A percentile compares a stretch with the other conserved stretches of the same genome.
Conservation (phyloP, 495 filamentous ascomycete genomes). For the Penicillium argentinense region DNA sequence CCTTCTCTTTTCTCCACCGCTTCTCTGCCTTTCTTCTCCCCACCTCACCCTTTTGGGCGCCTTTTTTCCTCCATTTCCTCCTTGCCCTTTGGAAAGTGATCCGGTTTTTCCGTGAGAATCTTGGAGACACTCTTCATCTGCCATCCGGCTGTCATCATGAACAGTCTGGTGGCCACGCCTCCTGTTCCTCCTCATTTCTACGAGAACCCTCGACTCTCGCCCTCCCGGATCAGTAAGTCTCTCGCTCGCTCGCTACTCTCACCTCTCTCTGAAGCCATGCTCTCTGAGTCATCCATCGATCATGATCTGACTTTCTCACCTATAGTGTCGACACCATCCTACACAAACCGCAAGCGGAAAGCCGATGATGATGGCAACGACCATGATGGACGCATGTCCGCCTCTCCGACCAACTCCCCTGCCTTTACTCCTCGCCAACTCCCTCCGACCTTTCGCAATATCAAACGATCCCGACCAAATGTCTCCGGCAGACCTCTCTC, state of each 20-base stretch:
- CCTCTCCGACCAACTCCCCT: slow-evolving; percentile 80
- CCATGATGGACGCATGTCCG: slow-evolving; percentile 78
- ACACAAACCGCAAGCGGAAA: slow-evolving; percentile 76
- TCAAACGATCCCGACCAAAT: slow-evolving; percentile 66
- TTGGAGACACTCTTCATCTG: slow-evolving; percentile 14
- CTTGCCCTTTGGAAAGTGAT: too few species aligned
- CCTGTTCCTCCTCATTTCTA: slow-evolving; percentile 77
- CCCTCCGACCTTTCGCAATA: slow-evolving; percentile 58
- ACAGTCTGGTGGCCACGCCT: slow-evolving; percentile 61
- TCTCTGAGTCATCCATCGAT: too few species aligned
- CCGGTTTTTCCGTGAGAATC: slow-evolving; percentile 18
- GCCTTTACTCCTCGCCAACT: slow-evolving; percentile 64
- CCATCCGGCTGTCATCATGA: slow-evolving; percentile 56
- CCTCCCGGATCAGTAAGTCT: slow-evolving; percentile 64
- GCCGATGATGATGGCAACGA: slow-evolving; percentile 73
- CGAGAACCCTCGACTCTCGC: slow-evolving; percentile 67
- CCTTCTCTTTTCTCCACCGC: slow-evolving; percentile 38
- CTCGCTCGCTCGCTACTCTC: slow-evolving; percentile 7
- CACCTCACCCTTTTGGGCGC: slow-evolving; percentile 36
- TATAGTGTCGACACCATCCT: slow-evolving; percentile 55
- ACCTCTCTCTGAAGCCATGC: background rate
- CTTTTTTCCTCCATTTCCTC: slow-evolving; percentile 29
- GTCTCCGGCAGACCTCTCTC: slow-evolving; percentile 75
- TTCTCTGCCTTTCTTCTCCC: slow-evolving; percentile 40
- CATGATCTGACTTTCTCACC: slow-evolving; percentile 25